Conservation (phyloP, 805 yeast species). For the Kodamaea lidongshanica region DNA sequence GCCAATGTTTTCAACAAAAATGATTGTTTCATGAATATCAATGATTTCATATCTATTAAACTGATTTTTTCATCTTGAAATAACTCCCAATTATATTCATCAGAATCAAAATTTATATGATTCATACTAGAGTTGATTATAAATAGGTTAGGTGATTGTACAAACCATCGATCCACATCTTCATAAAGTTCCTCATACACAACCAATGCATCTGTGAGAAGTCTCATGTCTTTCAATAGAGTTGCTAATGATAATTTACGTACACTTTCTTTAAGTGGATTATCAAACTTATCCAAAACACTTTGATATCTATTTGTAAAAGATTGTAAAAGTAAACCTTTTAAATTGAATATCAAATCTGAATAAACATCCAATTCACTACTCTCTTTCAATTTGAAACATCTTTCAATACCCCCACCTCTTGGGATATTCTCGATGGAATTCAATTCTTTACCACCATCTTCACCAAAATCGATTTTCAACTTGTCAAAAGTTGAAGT, state of each 20-base stretch:
- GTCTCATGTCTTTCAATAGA: constrained; percentile 48
- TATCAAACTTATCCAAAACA: constrained; percentile 9
- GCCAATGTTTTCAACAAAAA: constrained; percentile 33
- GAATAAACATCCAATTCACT: constrained; percentile 46
- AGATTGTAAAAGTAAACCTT: constrained; percentile 45
- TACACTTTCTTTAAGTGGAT: too few relatives aligned
- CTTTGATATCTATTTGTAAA: constrained; percentile 31
- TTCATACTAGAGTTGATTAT: constrained; percentile 1
- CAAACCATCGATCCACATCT: constrained; percentile 13
- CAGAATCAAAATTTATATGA: constrained; percentile 3
- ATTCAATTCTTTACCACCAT: constrained; percentile 35
- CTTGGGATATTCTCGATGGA: constrained; percentile 3
- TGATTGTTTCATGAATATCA: constrained; percentile 33
- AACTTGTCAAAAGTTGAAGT: constrained; percentile 50
- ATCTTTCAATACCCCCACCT: constrained; percentile 22
- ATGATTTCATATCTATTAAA: constrained; percentile 22
- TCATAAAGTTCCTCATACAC: constrained; percentile 44
- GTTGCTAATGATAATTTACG: constrained; percentile 47
- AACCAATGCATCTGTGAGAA: constrained; percentile 54
- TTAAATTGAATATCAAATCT: constrained; percentile 38
- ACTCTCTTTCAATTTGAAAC: constrained; percentile 33
- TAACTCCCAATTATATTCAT: constrained; percentile 5
- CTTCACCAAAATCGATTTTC: constrained; percentile 42
- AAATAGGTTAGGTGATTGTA: constrained; percentile 9
- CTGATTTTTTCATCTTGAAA: constrained; percentile 10